Base-by-base conservation (phyloP, 768 basidiomycete species). In the Lactarius indigo region DNA sequence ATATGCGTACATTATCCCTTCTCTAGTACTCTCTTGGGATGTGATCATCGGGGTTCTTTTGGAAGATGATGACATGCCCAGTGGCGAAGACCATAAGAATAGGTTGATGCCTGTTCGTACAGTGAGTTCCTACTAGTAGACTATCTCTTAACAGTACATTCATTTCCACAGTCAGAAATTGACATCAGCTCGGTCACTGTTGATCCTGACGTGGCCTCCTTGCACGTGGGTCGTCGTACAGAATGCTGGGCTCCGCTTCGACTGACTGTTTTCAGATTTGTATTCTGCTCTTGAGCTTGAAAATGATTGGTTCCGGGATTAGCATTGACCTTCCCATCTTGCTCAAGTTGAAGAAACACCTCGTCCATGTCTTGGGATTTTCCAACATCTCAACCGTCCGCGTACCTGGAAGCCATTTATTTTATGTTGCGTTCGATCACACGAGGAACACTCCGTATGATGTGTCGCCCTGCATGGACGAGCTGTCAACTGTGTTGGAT, bases 301-400 rank as follows among this genome's bases (percentile, higher is more conserved):
- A 85, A 60, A 87, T 91, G 85, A 79, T 92, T 37, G 79, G 85
- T 12, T 85, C 87, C 65, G 89, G 89, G 8, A 79, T 88, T 55
- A 61, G 76, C 18, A 80, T 87, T 58, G 86, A 86, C 63, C 62
- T 80, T 8, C 76, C 79, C 57, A 80, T 81, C 20, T 76, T 89
- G 9, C 77, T 90, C 69, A 86, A 84, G 71, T 75, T 92, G 72
- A 92, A 92, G 73, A 69, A 73, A 20, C 75, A 78, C 61, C 68
- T 81, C 9, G 79, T 79, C 20, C 79, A 82, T 65, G 72, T 86
- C 15, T 63, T 87, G 20, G 90, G 89, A 2, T 91, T 88, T 70
- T 75, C 74, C 33, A 80, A 83, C 52, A 79, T 87, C 41, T 75
- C 79, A 6, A 75, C 81, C 13, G 74, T 80, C 17, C 82, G 84